Percentiles rank a stretch among this genome's conserved stretches.
These are phyloP conservation scores for Nakataea oryzae DNA, from an alignment of 2,329 filamentous ascomycete species.

Conservation along the genomic window DNA sequence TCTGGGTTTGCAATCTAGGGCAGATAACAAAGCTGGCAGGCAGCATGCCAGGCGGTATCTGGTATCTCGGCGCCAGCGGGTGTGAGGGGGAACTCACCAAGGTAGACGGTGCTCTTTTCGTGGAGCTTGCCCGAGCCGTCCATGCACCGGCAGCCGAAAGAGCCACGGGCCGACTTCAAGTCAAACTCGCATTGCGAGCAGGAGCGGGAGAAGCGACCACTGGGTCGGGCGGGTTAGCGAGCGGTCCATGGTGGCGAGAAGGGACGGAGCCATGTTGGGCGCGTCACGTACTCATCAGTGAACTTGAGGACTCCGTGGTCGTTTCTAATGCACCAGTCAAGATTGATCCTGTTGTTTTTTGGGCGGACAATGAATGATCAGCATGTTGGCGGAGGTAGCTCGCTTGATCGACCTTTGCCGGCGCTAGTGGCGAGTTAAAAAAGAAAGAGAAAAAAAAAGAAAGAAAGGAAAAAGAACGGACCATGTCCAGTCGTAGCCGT, in stretches of 20 bases:
- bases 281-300: conserved; percentile 8
- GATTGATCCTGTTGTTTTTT: conserved; percentile 22
- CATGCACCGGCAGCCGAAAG: conserved; percentile 14
- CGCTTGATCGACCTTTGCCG: not conserved
- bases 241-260: not conserved
- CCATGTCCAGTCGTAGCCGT: conserved; percentile 29
- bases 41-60: too few relatives aligned
- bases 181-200: conserved; percentile 12
- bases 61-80: not conserved
- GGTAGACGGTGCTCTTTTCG: conserved; percentile 9
- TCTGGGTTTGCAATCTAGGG: not conserved
- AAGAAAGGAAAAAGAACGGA: conserved; percentile 8
- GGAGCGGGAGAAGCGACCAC: conserved; percentile 13
- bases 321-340: conserved; percentile 20
- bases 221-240: not conserved
- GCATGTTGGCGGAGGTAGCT: too few relatives aligned
- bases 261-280: not conserved
- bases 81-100: conserved; percentile 12
- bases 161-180: not conserved
- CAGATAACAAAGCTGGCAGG: not conserved
- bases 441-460: not conserved
- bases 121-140: conserved; percentile 4
- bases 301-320: conserved; percentile 12
- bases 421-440: not conserved
- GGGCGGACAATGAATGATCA: not conserved